Evolutionary conservation across 2,329 filamentous ascomycete genomes (phyloP).

Genomic region (Pseudogymnoascus sp.): DNA sequence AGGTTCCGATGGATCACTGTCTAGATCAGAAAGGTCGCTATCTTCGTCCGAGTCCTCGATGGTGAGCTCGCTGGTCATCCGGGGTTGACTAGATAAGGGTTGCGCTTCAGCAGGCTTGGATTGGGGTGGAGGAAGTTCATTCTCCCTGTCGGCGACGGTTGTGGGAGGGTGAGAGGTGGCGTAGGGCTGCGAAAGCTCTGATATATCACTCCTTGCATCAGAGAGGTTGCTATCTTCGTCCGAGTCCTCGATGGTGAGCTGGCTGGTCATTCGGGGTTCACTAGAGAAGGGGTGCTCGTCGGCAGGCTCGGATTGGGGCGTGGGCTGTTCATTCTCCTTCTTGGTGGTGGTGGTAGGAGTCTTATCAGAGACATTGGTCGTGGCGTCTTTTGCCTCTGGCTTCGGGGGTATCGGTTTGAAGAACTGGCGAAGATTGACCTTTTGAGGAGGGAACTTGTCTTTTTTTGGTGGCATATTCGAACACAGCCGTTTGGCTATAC

Average conservation of each 20-base stretch:
- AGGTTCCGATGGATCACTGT: not conserved
- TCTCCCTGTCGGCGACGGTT: not conserved
- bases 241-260: constrained; percentile 4
- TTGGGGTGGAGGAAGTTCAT: not conserved
- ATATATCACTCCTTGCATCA: not conserved
- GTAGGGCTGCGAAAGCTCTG: not conserved
- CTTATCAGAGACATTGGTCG: not conserved
- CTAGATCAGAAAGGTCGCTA: not conserved
- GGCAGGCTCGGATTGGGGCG: not conserved
- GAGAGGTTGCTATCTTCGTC: constrained; percentile 8
- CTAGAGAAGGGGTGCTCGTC: not conserved
- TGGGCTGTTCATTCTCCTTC: not conserved
- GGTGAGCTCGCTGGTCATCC: not conserved
- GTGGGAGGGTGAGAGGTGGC: not conserved
- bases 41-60: constrained; percentile 7
- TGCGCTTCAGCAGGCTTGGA: not conserved
- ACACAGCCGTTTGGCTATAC: not conserved
- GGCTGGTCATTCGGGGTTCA: not conserved
- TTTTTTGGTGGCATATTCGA: constrained; percentile 1
- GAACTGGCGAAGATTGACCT: constrained; percentile 23
- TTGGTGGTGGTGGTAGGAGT: not conserved
- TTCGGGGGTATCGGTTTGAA: constrained; percentile 62
- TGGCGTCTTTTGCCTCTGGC: constrained; percentile 29
- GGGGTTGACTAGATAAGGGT: not conserved
- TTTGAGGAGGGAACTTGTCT: not conserved